Evolutionary conservation across 129 eudicot genomes (phyloP).

Genomic region (Centaurea solstitialis): DNA sequence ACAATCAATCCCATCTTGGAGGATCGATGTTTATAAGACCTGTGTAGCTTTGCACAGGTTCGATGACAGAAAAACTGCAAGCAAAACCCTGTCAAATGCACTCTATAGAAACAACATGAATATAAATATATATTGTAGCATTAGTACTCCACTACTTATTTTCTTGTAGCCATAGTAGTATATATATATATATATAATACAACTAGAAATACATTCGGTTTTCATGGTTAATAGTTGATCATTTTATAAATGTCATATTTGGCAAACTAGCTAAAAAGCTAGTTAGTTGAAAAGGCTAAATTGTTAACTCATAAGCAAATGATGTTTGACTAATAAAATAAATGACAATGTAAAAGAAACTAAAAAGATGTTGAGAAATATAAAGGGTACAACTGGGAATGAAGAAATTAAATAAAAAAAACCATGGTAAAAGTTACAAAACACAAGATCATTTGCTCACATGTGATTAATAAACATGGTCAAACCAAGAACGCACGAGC

Average conservation of each 20-base stretch:
- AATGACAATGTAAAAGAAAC: not conserved
- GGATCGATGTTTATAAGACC: not conserved
- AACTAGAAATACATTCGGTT: not conserved
- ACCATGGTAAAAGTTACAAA: not conserved
- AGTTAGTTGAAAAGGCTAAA: too few relatives aligned
- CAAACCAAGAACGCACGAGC: not conserved
- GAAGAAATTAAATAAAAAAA: not conserved
- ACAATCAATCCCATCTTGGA: not conserved
- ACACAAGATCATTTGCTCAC: not conserved
- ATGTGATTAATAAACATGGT: not conserved
- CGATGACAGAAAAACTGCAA: slow-evolving; percentile 5
- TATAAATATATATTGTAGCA: not conserved
- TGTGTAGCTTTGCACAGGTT: not conserved
- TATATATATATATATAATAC: not conserved
- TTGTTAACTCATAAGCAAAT: not conserved
- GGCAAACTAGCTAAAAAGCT: not conserved
- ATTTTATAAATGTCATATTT: not conserved
- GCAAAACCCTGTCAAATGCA: not conserved
- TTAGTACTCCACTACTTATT: not conserved
- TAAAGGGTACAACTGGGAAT: not conserved
- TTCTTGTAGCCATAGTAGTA: not conserved
- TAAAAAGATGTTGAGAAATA: too few relatives aligned
- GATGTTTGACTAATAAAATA: too few relatives aligned
- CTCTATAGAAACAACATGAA: not conserved
- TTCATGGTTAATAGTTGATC: not conserved